These are phyloP conservation scores for Trichoderma pleuroti DNA, from an alignment of 2,329 filamentous ascomycete species.

Conservation along the genomic window DNA sequence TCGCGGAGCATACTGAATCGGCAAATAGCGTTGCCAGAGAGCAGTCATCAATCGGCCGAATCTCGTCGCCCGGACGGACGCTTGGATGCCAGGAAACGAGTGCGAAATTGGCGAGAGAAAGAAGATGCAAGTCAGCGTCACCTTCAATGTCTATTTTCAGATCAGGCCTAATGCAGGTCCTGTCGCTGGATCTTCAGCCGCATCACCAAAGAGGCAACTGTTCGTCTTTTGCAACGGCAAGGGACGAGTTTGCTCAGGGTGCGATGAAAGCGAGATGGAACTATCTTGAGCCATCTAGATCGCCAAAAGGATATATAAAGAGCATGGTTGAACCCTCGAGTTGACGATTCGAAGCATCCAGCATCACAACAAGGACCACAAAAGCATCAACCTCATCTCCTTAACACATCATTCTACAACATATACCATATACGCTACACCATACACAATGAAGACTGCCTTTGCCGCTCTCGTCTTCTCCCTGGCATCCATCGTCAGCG, in stretches of 20 bases:
- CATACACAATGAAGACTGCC: background rate
- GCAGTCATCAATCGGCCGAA: slow-evolving; percentile 3
- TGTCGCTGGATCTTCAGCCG: background rate
- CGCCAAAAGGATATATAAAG: background rate
- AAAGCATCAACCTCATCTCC: background rate
- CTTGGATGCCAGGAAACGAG: background rate
- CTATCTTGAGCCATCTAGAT: background rate
- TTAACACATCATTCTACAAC: background rate
- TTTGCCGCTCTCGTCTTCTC: background rate
- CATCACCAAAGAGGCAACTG: background rate
- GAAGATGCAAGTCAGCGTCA: background rate
- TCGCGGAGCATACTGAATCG: background rate
- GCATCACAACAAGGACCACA: background rate
- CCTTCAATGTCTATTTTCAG: background rate
- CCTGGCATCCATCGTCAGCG: background rate
- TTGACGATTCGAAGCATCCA: background rate
- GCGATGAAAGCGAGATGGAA: background rate
- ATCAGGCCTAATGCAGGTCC: background rate
- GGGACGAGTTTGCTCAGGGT: background rate
- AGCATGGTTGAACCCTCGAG: background rate
- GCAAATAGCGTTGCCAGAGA: background rate
- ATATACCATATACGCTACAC: background rate
- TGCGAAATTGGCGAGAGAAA: background rate
- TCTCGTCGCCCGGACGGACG: background rate
- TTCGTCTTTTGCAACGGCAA: background rate